Evolutionary conservation across 1,284 basidiomycete species (phyloP).

Genomic region (Irpex sp.): DNA sequence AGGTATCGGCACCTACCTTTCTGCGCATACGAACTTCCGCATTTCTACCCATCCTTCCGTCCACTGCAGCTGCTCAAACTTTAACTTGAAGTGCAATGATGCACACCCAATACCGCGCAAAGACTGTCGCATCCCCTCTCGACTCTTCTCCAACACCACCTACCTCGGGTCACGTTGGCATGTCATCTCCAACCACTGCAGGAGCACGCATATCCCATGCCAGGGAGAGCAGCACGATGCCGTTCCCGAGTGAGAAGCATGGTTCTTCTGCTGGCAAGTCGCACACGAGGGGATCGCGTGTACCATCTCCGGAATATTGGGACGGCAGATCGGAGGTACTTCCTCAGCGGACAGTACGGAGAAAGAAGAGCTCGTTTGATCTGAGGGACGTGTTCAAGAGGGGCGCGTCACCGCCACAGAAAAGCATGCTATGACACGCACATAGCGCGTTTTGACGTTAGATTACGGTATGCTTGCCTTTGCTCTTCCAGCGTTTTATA

Average conservation of each 20-base stretch:
- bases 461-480: not conserved
- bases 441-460: not conserved
- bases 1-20: not conserved
- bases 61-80: too few relatives aligned
- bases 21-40: not conserved
- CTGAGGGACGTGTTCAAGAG: constrained; percentile 35
- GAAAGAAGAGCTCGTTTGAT: constrained; percentile 41
- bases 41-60: too few relatives aligned
- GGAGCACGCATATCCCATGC: too few relatives aligned
- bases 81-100: not conserved
- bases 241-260: constrained; percentile 4
- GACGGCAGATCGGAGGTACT: constrained; percentile 2
- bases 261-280: too few relatives aligned
- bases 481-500: not conserved
- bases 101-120: not conserved
- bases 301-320: constrained; percentile 5
- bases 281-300: not conserved
- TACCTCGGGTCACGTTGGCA: not conserved
- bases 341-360: constrained; percentile 30
- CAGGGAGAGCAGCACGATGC: not conserved
- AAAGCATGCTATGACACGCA: not conserved
- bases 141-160: not conserved
- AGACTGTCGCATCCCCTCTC: not conserved
- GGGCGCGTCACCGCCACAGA: constrained; percentile 5
- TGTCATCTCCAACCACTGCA: not conserved